Evolutionary conservation across 2,329 filamentous ascomycete species (phyloP), one percentile per base, ranked within the genome.

Genomic region (Stagonosporopsis tanaceti): DNA sequence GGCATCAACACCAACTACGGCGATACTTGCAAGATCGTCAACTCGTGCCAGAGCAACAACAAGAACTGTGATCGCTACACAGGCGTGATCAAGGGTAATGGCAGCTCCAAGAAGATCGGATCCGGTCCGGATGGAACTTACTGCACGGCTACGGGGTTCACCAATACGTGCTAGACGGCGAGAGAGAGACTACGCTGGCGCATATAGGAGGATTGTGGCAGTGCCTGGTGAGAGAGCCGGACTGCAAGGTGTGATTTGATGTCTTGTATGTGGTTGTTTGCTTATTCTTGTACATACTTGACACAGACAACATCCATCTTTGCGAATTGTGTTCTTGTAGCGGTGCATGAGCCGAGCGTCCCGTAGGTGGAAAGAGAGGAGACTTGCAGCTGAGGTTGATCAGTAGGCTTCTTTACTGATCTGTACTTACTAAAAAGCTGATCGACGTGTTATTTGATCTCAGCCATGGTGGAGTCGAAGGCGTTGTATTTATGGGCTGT

Each of bases 1-100:
- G 38, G 79, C 34, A 80, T 81, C 65, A 81, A 81, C 69, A 74
- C 73, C 35, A 82, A 81, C 74, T 81, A 76, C n/a, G 54, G 45
- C 27, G 61, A 63, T 32, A 63, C 61, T 5, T 61, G 57, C 54
- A 63, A 63, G 47, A 63, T 63, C 11, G 34, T 48, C 14, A 59
- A 61, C 25, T 61, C 57, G 2, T 63, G 61, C 42, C 57, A 61
- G 45, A 51, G 45, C 20, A 54, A 53, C 24, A 54, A 48, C 6
- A 63, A 57, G 42, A 56, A 37, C 48, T 63, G 61, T 8, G 57
- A 63, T 42, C 27, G 58, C 8, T 63, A 63, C 54, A 58, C 47
- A 24, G 61, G 61, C 22, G 58, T 63, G 15, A 50, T 59, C 3
- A 63, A 63, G 39, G 61, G 61, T 6, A 53, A 35, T 25, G 61